phyloP scores from a whole-genome alignment of 768 basidiomycete species.

The Leccinellum rugosiceps region DNA sequence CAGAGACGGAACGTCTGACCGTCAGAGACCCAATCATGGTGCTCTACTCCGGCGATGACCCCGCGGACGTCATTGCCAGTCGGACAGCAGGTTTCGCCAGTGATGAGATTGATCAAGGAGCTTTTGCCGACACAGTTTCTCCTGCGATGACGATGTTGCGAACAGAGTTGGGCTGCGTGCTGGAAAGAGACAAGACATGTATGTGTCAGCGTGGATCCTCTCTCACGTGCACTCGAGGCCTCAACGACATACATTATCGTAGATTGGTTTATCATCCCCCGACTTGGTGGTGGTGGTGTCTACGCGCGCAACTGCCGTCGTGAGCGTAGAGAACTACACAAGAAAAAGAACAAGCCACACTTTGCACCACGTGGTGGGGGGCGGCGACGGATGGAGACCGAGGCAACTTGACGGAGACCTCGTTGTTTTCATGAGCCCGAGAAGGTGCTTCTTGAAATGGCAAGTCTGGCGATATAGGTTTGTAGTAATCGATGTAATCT shows the following conservation, averaged over 20 bases:
- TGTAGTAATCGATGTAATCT: constrained; percentile 16
- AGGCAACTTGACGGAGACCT: constrained; percentile 9
- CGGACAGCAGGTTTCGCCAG: constrained; percentile 5
- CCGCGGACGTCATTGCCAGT: neutral
- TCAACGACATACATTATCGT: neutral
- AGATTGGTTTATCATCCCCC: constrained; percentile 7
- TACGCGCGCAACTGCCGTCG: too few relatives aligned
- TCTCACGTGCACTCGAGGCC: neutral
- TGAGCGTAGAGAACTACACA: too few relatives aligned
- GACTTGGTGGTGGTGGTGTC: neutral
- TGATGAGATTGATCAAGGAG: constrained; percentile 29
- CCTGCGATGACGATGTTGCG: constrained; percentile 30
- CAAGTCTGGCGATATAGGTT: constrained; percentile 11
- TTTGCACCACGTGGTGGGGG: neutral
- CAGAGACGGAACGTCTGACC: constrained; percentile 25
- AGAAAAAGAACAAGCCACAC: constrained; percentile 1
- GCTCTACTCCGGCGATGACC: constrained; percentile 14
- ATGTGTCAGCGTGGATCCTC: neutral
- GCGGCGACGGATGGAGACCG: constrained; percentile 7
- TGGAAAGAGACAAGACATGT: neutral
- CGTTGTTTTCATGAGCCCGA: constrained; percentile 19
- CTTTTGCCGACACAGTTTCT: constrained; percentile 31
- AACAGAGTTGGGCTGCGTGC: constrained; percentile 9
- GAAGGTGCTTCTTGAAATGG: constrained; percentile 22
- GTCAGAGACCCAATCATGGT: constrained; percentile 17